Conservation (phyloP, 2,329 filamentous ascomycete species). For the Epichloe sylvatica region DNA sequence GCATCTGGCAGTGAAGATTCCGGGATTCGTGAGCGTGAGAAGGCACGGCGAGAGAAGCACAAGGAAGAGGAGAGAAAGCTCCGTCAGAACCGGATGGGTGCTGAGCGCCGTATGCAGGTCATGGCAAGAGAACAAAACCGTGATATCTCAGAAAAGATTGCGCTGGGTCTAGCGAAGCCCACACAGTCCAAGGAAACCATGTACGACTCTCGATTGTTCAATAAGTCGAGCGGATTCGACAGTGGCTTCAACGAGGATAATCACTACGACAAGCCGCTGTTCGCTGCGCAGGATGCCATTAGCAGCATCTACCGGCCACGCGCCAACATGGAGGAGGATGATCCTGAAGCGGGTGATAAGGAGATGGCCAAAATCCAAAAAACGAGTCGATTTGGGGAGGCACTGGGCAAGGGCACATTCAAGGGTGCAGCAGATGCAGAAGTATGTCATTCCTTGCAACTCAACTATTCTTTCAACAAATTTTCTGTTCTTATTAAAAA, state of each 20-base stretch:
- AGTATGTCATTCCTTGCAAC: slow-evolving; percentile 30
- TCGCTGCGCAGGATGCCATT: slow-evolving; percentile 88
- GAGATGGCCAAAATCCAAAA: slow-evolving; percentile 85
- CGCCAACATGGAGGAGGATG: slow-evolving; percentile 60
- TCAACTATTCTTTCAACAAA: background rate
- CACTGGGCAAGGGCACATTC: slow-evolving; percentile 79
- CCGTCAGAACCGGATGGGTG: slow-evolving; percentile 88
- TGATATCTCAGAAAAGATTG: slow-evolving; percentile 94
- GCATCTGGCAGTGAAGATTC: slow-evolving; percentile 47
- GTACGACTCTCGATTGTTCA: slow-evolving; percentile 94
- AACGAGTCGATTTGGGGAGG: slow-evolving; percentile 69
- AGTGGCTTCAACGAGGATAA: slow-evolving; percentile 96
- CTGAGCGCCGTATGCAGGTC: slow-evolving; percentile 79
- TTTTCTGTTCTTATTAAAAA: background rate
- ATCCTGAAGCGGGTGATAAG: slow-evolving; percentile 64
- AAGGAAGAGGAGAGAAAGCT: slow-evolving; percentile 80
- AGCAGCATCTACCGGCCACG: slow-evolving; percentile 84
- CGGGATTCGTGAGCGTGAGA: slow-evolving; percentile 61
- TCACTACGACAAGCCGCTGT: slow-evolving; percentile 90
- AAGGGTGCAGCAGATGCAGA: slow-evolving; percentile 75
- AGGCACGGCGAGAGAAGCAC: slow-evolving; percentile 60
- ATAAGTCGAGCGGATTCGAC: slow-evolving; percentile 82
- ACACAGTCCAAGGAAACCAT: slow-evolving; percentile 85
- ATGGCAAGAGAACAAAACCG: slow-evolving; percentile 91
- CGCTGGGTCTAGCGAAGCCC: slow-evolving; percentile 84